Percentiles rank a stretch among this genome's conserved stretches.
phyloP scores from a whole-genome alignment of 805 yeast genomes.

The Candida dendrica region DNA sequence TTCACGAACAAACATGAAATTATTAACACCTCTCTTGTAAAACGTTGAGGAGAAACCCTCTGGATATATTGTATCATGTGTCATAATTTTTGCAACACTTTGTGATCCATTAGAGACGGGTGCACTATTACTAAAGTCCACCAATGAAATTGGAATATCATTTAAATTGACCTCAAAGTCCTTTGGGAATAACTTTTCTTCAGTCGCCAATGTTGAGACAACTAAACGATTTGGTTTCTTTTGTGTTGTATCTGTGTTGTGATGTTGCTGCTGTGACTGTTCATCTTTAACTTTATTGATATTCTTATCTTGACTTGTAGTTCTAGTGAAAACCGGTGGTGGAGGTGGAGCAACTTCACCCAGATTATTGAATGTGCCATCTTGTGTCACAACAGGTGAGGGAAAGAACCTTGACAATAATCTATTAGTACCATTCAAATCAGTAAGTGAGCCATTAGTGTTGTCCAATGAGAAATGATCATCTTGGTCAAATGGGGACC shows the following conservation, averaged over 20 bases:
- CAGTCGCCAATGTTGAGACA: background rate
- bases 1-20: conserved; percentile 45
- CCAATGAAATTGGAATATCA: background rate
- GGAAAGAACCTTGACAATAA: conserved; percentile 21
- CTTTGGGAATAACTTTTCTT: background rate
- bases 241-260: background rate
- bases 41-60: conserved; percentile 45
- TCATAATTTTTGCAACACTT: background rate
- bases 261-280: background rate
- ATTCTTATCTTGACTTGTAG: background rate
- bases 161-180: background rate
- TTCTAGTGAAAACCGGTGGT: background rate
- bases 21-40: conserved; percentile 39
- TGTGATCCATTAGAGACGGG: background rate
- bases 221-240: background rate
- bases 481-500: conserved; percentile 19
- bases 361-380: background rate
- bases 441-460: background rate
- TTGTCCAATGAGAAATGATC: conserved; percentile 12
- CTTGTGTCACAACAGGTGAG: conserved; percentile 12
- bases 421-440: conserved; percentile 1
- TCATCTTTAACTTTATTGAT: background rate
- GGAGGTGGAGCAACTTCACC: conserved; percentile 1
- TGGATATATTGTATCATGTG: conserved; percentile 23
- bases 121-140: background rate